Conservation (phyloP, 768 basidiomycete species). For the Calocybe cyanea region DNA sequence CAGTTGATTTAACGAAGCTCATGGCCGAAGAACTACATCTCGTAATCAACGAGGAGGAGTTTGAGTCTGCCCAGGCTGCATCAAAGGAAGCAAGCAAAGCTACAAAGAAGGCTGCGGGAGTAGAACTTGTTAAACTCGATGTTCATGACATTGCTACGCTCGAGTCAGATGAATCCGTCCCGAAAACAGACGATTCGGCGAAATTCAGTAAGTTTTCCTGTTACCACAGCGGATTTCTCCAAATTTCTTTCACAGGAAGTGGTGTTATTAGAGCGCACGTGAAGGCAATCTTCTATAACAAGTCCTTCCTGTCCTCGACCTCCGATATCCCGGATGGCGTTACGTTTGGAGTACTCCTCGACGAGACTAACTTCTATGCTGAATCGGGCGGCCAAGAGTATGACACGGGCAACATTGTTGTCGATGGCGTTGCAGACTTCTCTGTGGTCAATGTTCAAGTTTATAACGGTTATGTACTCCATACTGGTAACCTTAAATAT, state of each 20-base stretch:
- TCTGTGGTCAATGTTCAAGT: conserved; percentile 91
- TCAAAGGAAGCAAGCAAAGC: conserved; percentile 93
- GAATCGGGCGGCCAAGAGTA: conserved; percentile 97
- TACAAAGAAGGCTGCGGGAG: conserved; percentile 63
- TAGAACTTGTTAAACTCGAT: conserved; percentile 82
- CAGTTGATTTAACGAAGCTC: conserved; percentile 90
- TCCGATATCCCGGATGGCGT: conserved; percentile 57
- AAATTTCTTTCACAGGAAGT: conserved; percentile 46
- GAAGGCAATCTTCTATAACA: conserved; percentile 82
- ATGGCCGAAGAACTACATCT: conserved; percentile 96
- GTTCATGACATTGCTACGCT: conserved; percentile 90
- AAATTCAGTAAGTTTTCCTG: conserved; percentile 73
- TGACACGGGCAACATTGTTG: conserved; percentile 92
- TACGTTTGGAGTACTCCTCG: conserved; percentile 82
- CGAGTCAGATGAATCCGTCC: conserved; percentile 71
- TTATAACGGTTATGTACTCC: conserved; percentile 94
- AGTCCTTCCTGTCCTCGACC: conserved; percentile 70
- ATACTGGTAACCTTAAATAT: conserved; percentile 88
- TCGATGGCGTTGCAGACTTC: conserved; percentile 90
- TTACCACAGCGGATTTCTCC: background rate
- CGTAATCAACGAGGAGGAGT: conserved; percentile 80
- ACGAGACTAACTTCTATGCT: conserved; percentile 94
- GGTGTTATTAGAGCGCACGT: conserved; percentile 75
- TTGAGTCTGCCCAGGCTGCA: conserved; percentile 81
- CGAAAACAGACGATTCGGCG: conserved; percentile 88